A percentile compares a stretch with the other conserved stretches of the same genome.
phyloP scores from a whole-genome alignment of 345 rosid genomes.

The Bruguiera sexangula region DNA sequence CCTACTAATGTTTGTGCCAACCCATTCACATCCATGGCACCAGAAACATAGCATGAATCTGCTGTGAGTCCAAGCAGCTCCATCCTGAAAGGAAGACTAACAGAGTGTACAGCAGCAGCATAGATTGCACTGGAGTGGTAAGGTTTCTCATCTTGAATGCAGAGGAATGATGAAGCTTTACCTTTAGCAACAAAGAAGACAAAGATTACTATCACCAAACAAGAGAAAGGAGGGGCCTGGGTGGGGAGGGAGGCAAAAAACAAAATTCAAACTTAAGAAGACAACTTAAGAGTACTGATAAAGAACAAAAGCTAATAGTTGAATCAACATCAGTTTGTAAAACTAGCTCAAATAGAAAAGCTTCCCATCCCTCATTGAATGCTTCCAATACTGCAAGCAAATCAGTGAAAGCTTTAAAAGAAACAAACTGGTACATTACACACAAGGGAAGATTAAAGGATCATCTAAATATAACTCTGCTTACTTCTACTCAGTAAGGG shows the following conservation, averaged over 20 bases:
- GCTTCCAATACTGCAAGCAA: neutral
- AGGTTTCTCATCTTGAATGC: constrained; percentile 62
- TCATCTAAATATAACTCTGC: constrained; percentile 16
- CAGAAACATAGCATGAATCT: constrained; percentile 45
- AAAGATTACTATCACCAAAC: constrained; percentile 11
- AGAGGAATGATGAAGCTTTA: constrained; percentile 56
- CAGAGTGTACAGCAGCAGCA: constrained; percentile 79
- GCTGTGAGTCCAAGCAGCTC: constrained; percentile 44
- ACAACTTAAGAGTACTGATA: too few relatives aligned
- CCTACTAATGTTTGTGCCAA: constrained; percentile 55
- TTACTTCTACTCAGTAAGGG: constrained; percentile 69
- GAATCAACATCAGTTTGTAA: neutral
- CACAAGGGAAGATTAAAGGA: constrained; percentile 4
- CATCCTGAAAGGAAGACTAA: constrained; percentile 69
- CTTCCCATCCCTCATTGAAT: constrained; percentile 2
- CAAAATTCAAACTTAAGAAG: too few relatives aligned
- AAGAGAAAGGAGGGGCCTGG: too few relatives aligned
- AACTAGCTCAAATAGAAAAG: neutral
- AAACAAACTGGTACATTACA: constrained; percentile 1
- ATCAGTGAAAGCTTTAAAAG: neutral
- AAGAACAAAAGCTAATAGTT: neutral
- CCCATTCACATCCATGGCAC: constrained; percentile 54
- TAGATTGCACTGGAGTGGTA: constrained; percentile 79
- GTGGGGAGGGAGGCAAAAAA: too few relatives aligned
- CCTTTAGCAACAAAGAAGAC: constrained; percentile 34